A percentile compares a stretch with the other conserved stretches of the same genome.
These are phyloP conservation scores for Tetraselmis chui DNA, from an alignment of 139 green algal genomes.

Conservation along the genomic window DNA sequence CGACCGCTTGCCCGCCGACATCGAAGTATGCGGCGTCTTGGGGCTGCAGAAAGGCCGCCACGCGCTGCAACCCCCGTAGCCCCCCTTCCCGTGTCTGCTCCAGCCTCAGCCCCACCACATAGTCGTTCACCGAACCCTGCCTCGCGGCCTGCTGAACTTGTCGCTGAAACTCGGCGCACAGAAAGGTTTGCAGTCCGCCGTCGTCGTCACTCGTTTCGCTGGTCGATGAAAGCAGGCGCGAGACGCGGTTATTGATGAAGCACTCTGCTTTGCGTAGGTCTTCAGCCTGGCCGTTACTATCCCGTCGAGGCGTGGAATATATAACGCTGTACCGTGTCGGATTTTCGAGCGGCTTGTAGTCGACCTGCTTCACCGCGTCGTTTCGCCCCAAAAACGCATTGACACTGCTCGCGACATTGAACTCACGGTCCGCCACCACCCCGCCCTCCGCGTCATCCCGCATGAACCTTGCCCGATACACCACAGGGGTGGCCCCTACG, in stretches of 20 bases:
- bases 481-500: conserved; percentile 22
- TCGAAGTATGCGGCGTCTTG: conserved; percentile 29
- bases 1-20: conserved; percentile 20
- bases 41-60: conserved; percentile 29
- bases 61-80: conserved; percentile 16
- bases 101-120: conserved; percentile 11
- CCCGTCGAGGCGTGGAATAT: conserved; percentile 10
- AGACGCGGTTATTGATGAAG: conserved; percentile 31
- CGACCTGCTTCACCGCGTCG: conserved; percentile 11
- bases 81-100: neutral
- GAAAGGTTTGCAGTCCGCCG: neutral
- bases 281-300: conserved; percentile 6
- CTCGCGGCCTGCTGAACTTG: conserved; percentile 24
- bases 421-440: conserved; percentile 24
- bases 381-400: conserved; percentile 15
- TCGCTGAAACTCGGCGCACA: conserved; percentile 6
- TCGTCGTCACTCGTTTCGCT: neutral
- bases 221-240: neutral
- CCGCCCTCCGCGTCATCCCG: conserved; percentile 6
- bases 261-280: conserved; percentile 32
- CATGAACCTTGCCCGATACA: neutral
- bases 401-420: conserved; percentile 15
- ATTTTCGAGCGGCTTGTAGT: conserved; percentile 22
- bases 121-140: conserved; percentile 25
- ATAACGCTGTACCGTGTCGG: conserved; percentile 24